Evolutionary conservation across 1,139 yeast genomes (phyloP).

Genomic region (Zygotorulaspora mrakii): DNA sequence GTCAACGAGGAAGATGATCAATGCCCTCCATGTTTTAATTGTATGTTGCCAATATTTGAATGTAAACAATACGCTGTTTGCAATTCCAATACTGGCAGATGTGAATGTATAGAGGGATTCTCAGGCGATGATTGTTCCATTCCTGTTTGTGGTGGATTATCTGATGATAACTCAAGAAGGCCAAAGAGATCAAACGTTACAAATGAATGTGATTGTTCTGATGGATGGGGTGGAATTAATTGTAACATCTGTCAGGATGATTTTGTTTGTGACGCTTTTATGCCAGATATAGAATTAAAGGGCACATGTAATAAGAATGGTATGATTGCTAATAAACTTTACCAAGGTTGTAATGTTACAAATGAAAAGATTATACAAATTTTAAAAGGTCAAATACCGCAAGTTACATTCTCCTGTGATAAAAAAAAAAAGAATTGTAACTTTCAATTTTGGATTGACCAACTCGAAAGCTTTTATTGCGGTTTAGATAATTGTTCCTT

Average conservation of each 20-base stretch:
- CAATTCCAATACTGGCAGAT: constrained; percentile 81
- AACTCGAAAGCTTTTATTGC: constrained; percentile 85
- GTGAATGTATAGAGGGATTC: constrained; percentile 89
- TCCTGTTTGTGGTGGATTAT: constrained; percentile 82
- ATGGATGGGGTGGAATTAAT: constrained; percentile 92
- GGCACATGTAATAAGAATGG: constrained; percentile 95
- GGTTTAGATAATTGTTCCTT: constrained; percentile 69
- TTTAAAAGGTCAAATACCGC: constrained; percentile 76
- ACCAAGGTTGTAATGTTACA: constrained; percentile 94
- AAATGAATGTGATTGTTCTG: constrained; percentile 60
- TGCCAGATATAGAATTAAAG: constrained; percentile 72
- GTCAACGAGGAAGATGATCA: constrained; percentile 38
- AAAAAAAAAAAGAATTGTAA: constrained; percentile 63
- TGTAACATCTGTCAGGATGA: constrained; percentile 80
- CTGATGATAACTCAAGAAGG: constrained; percentile 61
- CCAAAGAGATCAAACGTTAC: constrained; percentile 52
- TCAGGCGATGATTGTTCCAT: constrained; percentile 90
- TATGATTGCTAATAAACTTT: constrained; percentile 70
- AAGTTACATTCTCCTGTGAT: constrained; percentile 88
- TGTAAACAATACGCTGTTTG: constrained; percentile 88
- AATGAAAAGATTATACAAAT: constrained; percentile 79
- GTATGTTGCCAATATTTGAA: constrained; percentile 84
- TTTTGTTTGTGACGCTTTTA: constrained; percentile 72
- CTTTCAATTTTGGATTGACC: constrained; percentile 95
- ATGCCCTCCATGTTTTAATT: constrained; percentile 89